Percentiles rank a stretch among this genome's conserved stretches.
These are phyloP conservation scores for Penicillium turbatum DNA, from an alignment of 495 filamentous ascomycete species.

Conservation along the genomic window DNA sequence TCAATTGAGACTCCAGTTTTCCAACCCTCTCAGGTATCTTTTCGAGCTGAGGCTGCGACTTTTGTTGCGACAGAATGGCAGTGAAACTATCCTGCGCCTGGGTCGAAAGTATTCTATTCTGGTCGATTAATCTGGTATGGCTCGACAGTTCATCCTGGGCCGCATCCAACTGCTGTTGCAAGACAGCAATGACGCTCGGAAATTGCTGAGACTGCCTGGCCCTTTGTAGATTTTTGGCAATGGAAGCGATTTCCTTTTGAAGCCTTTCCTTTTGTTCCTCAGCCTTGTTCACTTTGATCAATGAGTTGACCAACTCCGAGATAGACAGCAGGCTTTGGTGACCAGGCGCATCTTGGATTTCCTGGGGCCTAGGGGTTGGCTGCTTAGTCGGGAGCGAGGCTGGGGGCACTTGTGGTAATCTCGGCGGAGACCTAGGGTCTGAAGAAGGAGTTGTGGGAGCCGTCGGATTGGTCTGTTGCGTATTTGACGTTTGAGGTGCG, in stretches of 20 bases:
- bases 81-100: neutral
- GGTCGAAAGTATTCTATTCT: neutral
- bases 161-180: constrained; percentile 1
- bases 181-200: constrained; percentile 17
- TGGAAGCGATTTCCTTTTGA: constrained; percentile 17
- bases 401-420: neutral
- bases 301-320: constrained; percentile 20
- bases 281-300: constrained; percentile 6
- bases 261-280: constrained; percentile 22
- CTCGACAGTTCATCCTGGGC: neutral
- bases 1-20: neutral
- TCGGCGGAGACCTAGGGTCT: neutral
- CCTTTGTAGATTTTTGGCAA: constrained; percentile 14
- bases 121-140: neutral
- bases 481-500: neutral
- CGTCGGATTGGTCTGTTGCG: neutral
- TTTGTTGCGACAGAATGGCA: neutral
- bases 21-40: neutral
- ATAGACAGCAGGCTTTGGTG: neutral
- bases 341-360: neutral
- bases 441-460: neutral
- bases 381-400: neutral
- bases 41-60: neutral
- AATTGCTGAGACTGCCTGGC: constrained; percentile 21
- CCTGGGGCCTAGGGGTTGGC: neutral